A percentile compares a stretch with the other conserved stretches of the same genome.
These are phyloP conservation scores for Luffa aegyptiaca DNA, from an alignment of 306 rosid genomes.

Conservation along the genomic window DNA sequence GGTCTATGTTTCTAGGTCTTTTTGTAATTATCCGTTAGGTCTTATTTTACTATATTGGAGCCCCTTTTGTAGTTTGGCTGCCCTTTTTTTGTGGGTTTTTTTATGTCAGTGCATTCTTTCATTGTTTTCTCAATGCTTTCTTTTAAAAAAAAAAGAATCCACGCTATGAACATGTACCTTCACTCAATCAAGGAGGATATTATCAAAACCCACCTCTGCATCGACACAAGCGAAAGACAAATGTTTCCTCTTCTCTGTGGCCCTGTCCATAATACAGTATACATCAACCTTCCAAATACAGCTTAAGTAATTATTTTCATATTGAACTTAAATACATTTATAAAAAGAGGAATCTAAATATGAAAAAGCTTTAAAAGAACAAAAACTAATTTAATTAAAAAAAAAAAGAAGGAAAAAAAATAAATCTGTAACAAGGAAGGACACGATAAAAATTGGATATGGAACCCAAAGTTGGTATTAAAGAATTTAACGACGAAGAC, in stretches of 20 bases:
- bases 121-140: too few relatives aligned
- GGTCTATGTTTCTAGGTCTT: too few relatives aligned
- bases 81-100: too few relatives aligned
- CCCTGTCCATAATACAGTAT: neutral
- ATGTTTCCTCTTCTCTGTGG: neutral
- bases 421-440: neutral
- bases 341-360: neutral
- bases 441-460: neutral
- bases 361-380: neutral
- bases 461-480: neutral
- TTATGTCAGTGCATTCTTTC: too few relatives aligned
- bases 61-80: too few relatives aligned
- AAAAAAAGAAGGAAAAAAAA: neutral
- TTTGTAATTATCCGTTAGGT: too few relatives aligned
- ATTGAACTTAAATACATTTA: neutral
- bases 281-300: neutral
- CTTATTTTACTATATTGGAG: too few relatives aligned
- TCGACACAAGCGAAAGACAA: neutral
- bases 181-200: neutral
- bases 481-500: neutral
- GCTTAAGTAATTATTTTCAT: neutral
- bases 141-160: neutral
- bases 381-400: neutral
- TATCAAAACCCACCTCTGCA: neutral
- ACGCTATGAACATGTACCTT: neutral